Evolutionary conservation across 1,284 basidiomycete genomes (phyloP), one percentile per base, ranked within the genome.

Genomic region (Rhodotorula glutinis): DNA sequence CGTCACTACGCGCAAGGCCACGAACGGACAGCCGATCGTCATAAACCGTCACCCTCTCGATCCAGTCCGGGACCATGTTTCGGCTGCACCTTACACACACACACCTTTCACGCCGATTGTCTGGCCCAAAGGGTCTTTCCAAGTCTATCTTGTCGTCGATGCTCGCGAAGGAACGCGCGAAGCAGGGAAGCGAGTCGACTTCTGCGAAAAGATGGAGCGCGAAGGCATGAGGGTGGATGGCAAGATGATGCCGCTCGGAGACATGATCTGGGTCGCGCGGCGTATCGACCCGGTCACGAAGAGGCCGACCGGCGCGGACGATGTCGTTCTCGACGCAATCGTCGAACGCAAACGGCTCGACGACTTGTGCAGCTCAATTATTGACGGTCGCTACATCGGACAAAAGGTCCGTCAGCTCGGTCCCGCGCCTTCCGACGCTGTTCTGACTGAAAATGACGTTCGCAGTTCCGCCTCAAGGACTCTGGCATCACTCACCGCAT

Each of bases 311-410:
- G 60, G 75, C 40, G 63, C 68, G 52, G 71, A 76, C 46, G 83
- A 84, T 62, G 81, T 82, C 66, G 82, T 84, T 23, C 75, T 85
- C 47, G 83, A 85, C 69, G 83, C 80, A 62, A 82, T 85, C 16
- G 79, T 83, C 7, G 84, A 85, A 77, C 76, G 84, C 57, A 85
- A 85, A 72, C 71, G 84, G 25, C 75, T 85, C 27, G 84, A 85
- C 64, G 84, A 85, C 76, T 69, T 85, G 53, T 79, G 79, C 41
- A 74, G 66, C 14, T 83, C 82, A 57, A 82, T 85, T 64, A 75
- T 78, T 29, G 84, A 85, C 67, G 82, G 83, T 8, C 75, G 84
- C 25, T 85, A 83, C 74, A 77, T 78, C 62, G 82, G 83, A 63
- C 84, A 85, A 71, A 85, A 84, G 77, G 82, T 82, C 67, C 75